Evolutionary conservation across 2,329 filamentous ascomycete genomes (phyloP).

Genomic region (Mariannaea elegans): DNA sequence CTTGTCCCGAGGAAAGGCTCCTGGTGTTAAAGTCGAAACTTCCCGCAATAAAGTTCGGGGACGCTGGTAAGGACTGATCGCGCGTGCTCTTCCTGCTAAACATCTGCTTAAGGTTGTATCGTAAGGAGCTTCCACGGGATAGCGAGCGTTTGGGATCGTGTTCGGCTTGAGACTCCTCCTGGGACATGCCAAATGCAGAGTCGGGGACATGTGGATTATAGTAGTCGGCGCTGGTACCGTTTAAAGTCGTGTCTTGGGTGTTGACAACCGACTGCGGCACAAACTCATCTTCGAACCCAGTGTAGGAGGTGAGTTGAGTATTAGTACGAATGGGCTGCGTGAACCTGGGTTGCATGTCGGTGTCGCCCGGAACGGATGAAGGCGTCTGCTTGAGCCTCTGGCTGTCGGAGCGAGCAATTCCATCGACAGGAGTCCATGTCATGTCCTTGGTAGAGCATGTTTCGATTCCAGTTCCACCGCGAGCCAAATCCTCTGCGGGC

Average conservation of each 20-base stretch:
- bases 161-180: conserved; percentile 26
- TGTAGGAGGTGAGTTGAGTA: conserved; percentile 32
- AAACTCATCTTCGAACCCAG: conserved; percentile 37
- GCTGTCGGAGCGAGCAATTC: conserved; percentile 22
- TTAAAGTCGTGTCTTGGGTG: conserved; percentile 44
- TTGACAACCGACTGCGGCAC: conserved; percentile 41
- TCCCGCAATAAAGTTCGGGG: conserved; percentile 26
- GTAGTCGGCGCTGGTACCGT: conserved; percentile 51
- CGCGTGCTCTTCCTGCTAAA: conserved; percentile 47
- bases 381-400: conserved; percentile 23
- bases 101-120: conserved; percentile 47
- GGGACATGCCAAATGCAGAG: conserved; percentile 51
- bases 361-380: conserved; percentile 29
- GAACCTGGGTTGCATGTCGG: conserved; percentile 19
- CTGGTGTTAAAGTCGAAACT: conserved; percentile 22
- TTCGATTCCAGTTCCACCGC: conserved; percentile 39
- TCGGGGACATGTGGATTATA: conserved; percentile 53
- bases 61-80: conserved; percentile 43
- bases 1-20: conserved; percentile 20
- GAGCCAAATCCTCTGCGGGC: conserved; percentile 40
- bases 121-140: conserved; percentile 47
- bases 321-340: conserved; percentile 24
- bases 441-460: conserved; percentile 38
- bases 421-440: conserved; percentile 36
- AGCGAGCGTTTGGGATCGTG: conserved; percentile 38